Evolutionary conservation across 2,329 filamentous ascomycete species (phyloP).

Genomic region (Verticillium dahliae): DNA sequence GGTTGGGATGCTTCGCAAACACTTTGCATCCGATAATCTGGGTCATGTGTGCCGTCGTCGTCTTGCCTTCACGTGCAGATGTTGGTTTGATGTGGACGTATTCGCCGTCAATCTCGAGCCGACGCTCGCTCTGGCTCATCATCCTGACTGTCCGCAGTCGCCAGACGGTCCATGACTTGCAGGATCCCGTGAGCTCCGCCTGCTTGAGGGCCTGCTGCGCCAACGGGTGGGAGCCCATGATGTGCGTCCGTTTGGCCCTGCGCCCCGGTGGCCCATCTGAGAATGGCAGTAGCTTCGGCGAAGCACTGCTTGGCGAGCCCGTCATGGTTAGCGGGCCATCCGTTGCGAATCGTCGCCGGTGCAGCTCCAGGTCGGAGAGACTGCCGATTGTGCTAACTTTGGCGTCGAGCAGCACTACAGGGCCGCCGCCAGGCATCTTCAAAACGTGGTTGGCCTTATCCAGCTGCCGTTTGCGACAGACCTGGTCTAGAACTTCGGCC

Average conservation of each 20-base stretch:
- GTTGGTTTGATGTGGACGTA: conserved; percentile 81
- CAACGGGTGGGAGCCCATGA: conserved; percentile 58
- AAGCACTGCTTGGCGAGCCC: conserved; percentile 62
- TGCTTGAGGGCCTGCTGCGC: conserved; percentile 56
- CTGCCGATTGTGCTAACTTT: conserved; percentile 74
- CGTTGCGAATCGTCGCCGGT: conserved; percentile 67
- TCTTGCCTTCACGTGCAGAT: conserved; percentile 59
- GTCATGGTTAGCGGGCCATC: conserved; percentile 65
- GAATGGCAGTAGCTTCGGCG: conserved; percentile 56
- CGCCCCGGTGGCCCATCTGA: conserved; percentile 33
- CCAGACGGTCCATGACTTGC: conserved; percentile 74
- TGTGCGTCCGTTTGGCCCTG: conserved; percentile 45
- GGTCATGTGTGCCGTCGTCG: conserved; percentile 75
- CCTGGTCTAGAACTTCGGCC: conserved; percentile 71
- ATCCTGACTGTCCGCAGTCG: conserved; percentile 79
- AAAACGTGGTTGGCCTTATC: conserved; percentile 76
- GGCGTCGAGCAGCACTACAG: conserved; percentile 69
- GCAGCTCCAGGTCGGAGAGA: conserved; percentile 67
- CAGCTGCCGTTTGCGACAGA: conserved; percentile 69
- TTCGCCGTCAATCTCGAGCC: conserved; percentile 76
- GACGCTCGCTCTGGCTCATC: conserved; percentile 66
- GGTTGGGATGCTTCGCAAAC: conserved; percentile 70
- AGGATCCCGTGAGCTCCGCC: conserved; percentile 51
- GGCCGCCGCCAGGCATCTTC: conserved; percentile 68
- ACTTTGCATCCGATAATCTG: conserved; percentile 80